These are phyloP conservation scores for Phytopythium ostracodes DNA, from an alignment of 352 stramenopile genomes.

Conservation along the genomic window DNA sequence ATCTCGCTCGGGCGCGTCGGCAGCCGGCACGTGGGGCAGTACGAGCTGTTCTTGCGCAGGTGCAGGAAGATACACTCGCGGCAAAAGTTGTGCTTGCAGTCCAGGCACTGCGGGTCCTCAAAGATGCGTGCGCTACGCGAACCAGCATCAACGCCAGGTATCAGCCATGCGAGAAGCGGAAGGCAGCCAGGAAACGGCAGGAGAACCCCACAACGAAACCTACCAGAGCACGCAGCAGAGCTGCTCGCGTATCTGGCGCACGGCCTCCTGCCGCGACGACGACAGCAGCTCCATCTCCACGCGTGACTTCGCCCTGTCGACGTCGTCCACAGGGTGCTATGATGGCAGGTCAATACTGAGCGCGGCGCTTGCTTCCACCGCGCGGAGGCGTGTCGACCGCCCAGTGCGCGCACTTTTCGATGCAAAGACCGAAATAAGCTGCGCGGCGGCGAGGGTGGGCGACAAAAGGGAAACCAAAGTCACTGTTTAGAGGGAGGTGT, in stretches of 20 bases:
- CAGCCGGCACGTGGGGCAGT: conserved; percentile 69
- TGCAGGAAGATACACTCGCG: conserved; percentile 67
- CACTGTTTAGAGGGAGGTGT: background rate
- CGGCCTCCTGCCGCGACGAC: conserved; percentile 37
- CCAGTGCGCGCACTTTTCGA: conserved; percentile 1
- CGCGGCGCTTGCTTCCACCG: background rate
- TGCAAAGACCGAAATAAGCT: conserved; percentile 2
- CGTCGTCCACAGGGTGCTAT: too few species aligned
- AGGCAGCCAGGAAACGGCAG: background rate
- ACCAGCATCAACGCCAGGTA: background rate
- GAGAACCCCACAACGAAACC: conserved; percentile 10
- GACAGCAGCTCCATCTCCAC: conserved; percentile 56
- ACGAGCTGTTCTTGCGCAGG: conserved; percentile 46
- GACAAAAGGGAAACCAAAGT: background rate
- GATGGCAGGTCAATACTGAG: background rate
- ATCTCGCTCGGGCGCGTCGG: conserved; percentile 75
- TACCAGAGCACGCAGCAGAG: conserved; percentile 77
- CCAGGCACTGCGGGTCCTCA: conserved; percentile 81
- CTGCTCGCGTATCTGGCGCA: conserved; percentile 79
- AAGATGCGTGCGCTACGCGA: conserved; percentile 52
- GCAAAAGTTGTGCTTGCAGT: conserved; percentile 89
- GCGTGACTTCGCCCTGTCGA: background rate
- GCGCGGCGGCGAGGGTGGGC: background rate
- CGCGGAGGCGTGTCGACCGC: background rate
- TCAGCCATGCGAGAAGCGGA: background rate